Conservation (phyloP, 2,329 filamentous ascomycete genomes). For the Exophiala spinifera region DNA sequence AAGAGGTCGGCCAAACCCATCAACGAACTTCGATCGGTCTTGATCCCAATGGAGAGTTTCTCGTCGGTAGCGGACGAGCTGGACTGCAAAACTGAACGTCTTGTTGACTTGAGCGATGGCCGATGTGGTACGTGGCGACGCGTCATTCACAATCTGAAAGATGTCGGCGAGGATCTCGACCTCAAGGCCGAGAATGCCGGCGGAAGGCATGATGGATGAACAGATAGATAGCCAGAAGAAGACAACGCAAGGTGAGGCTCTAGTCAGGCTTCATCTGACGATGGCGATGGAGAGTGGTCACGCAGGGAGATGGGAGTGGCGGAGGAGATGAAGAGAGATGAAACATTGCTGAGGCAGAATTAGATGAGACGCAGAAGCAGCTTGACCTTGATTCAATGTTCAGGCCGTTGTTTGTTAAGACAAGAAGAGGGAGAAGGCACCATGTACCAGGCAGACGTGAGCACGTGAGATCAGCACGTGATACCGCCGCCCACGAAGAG, state of each 20-base stretch:
- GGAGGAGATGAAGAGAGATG: too few species aligned
- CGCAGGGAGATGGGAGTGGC: too few species aligned
- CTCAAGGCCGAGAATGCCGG: conserved; percentile 14
- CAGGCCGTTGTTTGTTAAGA: too few species aligned
- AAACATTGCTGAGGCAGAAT: too few species aligned
- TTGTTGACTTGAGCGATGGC: conserved; percentile 16
- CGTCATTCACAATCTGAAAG: conserved; percentile 14
- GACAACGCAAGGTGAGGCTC: not conserved
- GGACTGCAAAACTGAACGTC: conserved; percentile 11
- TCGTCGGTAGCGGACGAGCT: conserved; percentile 16
- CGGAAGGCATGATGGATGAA: not conserved
- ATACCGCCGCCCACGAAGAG: too few species aligned
- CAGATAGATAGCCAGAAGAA: not conserved
- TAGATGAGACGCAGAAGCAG: too few species aligned
- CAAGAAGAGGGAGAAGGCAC: too few species aligned
- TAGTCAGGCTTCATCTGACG: not conserved
- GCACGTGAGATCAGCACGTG: too few species aligned
- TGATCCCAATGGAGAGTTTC: conserved; percentile 11
- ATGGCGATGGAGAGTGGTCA: too few species aligned
- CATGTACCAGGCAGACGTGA: too few species aligned
- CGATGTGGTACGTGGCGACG: conserved; percentile 13
- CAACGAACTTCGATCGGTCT: not conserved
- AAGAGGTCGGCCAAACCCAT: not conserved
- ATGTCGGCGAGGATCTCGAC: conserved; percentile 18
- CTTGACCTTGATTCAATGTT: too few species aligned